Evolutionary conservation across 2,329 filamentous ascomycete species (phyloP), one percentile per base, ranked within the genome.

Genomic region (Penicillium decumbens): DNA sequence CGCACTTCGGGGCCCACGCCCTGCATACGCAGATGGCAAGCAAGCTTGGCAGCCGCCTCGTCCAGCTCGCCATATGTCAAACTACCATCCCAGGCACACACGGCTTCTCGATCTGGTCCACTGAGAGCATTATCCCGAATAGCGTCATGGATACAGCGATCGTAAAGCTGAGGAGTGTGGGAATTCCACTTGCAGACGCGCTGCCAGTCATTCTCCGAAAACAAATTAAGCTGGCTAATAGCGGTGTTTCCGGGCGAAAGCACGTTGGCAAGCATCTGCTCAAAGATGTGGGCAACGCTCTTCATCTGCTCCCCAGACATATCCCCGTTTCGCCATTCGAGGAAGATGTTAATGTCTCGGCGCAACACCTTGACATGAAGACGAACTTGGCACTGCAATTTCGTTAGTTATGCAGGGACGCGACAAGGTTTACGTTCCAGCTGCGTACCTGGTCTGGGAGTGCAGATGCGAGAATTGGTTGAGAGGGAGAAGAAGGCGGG

Each of bases 111-210:
- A 46, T 68, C 47, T 51, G 71, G 52, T 6, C 57, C 62, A 3
- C 56, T 1, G 69, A 76, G 3, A 65, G 72, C 27, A 59, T 65
- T 60, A 8, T 56, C 77, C 59, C 58, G 55, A 25, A 71, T 66
- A 4, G 65, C 10, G 62, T 71, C 43, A 69, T 73, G 41, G 66
- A 67, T 59, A 71, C 67, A 70, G 15, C 59, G 67, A 4, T 74
- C 69, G 1, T 73, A 68, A 1, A 61, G 63, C 30, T 68, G 59
- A 2, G 71, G 71, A 0, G 66, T 62, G 27, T 74, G 72, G 54
- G 74, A 74, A 43, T 78, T 80, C 67, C 80, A 81, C 4, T 75
- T 72, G 6, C 77, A 61, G 37, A 83, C 75, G 47, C 81, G 78
- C 4, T 76, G 71, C 53, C 77, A 76, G 55, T 84, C 80, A 7